Conservation (phyloP, 306 rosid genomes). For the Prosopis cineraria region DNA sequence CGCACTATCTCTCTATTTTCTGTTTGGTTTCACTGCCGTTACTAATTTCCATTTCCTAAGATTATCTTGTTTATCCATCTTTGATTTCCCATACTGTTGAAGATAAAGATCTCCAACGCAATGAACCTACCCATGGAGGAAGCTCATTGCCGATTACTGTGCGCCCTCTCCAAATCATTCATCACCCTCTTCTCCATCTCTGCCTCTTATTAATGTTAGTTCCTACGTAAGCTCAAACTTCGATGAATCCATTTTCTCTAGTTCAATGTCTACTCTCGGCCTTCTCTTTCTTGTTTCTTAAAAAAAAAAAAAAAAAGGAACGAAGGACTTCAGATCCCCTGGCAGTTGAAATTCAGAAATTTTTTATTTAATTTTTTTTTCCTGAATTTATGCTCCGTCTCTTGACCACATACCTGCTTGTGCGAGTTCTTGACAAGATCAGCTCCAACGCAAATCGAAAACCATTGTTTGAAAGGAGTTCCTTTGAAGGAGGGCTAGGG, state of each 20-base stretch:
- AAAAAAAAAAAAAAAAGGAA: not conserved
- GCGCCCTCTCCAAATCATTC: slow-evolving; percentile 40
- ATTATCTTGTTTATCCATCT: not conserved
- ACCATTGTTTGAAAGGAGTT: slow-evolving; percentile 62
- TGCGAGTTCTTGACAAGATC: slow-evolving; percentile 38
- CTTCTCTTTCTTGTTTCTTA: not conserved
- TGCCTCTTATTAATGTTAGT: slow-evolving; percentile 55
- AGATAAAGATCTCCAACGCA: not conserved
- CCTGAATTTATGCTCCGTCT: slow-evolving; percentile 37
- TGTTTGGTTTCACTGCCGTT: not conserved
- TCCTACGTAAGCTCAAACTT: slow-evolving; percentile 42
- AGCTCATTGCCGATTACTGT: slow-evolving; percentile 26
- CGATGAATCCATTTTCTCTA: not conserved
- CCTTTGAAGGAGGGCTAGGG: too few species aligned
- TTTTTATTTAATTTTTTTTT: slow-evolving; percentile 24
- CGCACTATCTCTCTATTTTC: not conserved
- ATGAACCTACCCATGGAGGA: slow-evolving; percentile 33
- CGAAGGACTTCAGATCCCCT: not conserved
- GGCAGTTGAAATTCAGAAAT: not conserved
- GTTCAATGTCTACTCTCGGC: not conserved
- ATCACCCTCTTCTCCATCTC: slow-evolving; percentile 51
- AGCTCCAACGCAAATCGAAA: slow-evolving; percentile 42
- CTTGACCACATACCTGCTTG: slow-evolving; percentile 54
- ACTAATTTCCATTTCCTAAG: not conserved
- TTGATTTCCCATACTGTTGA: not conserved